phyloP scores from a whole-genome alignment of 768 basidiomycete genomes.

The Lactarius trivialis region DNA sequence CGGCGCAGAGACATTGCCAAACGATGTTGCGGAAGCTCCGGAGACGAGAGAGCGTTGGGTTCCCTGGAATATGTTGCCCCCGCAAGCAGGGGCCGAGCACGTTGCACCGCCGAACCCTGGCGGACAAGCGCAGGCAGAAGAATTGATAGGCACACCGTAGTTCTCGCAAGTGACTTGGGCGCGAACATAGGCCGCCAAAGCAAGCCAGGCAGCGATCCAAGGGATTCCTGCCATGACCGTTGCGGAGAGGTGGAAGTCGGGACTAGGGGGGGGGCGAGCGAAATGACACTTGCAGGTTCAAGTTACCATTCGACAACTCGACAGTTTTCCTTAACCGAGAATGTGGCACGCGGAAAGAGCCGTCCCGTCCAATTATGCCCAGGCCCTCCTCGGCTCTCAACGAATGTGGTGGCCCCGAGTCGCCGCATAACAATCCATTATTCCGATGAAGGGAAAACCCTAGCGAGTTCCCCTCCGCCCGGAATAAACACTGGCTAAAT shows the following conservation, averaged over 20 bases:
- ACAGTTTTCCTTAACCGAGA: not conserved
- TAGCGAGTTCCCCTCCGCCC: too few relatives aligned
- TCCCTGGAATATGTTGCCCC: constrained; percentile 77
- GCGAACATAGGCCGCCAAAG: not conserved
- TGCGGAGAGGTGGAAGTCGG: not conserved
- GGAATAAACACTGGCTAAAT: too few relatives aligned
- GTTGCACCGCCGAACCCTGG: constrained; percentile 70
- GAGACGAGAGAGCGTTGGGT: constrained; percentile 46
- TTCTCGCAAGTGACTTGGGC: constrained; percentile 51
- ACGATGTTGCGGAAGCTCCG: constrained; percentile 30
- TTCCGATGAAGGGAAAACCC: too few relatives aligned
- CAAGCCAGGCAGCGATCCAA: not conserved
- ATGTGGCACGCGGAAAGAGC: not conserved
- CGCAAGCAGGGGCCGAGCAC: constrained; percentile 68
- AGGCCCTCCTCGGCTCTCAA: too few relatives aligned
- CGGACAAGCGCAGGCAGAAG: constrained; percentile 66
- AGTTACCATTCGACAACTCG: not conserved
- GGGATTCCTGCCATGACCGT: not conserved
- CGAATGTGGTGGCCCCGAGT: too few relatives aligned
- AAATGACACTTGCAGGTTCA: not conserved
- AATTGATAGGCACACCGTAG: constrained; percentile 48
- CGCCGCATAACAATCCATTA: too few relatives aligned
- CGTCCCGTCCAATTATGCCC: not conserved
- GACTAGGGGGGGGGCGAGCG: not conserved
- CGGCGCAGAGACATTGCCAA: constrained; percentile 60